Evolutionary conservation across 164 flowering plant genomes (phyloP).

Genomic region (Amborella trichopoda): DNA sequence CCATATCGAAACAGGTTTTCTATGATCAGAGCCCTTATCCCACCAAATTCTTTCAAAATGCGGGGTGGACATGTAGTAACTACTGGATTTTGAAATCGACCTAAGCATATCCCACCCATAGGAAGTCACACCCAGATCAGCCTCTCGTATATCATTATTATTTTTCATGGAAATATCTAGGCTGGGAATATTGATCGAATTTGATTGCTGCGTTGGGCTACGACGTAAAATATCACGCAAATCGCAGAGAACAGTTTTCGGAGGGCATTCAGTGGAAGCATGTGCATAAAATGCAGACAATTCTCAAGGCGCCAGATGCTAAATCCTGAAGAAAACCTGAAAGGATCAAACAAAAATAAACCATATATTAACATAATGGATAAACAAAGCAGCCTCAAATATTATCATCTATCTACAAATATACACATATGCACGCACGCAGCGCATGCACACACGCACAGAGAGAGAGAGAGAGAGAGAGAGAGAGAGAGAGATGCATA

Average conservation of each 20-base stretch:
- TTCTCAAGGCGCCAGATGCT: conserved; percentile 96
- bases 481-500: no score
- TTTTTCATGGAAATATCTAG: conserved; percentile 17
- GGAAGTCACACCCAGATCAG: conserved; percentile 26
- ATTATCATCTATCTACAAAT: no score
- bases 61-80: conserved; percentile 64
- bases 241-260: conserved; percentile 36
- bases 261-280: conserved; percentile 40
- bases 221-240: conserved; percentile 53
- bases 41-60: conserved; percentile 97
- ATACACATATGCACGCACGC: no score
- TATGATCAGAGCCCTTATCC: conserved; percentile 85
- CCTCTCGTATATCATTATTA: conserved; percentile 21
- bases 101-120: conserved; percentile 83
- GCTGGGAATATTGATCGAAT: conserved; percentile 20
- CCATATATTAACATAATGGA: no score
- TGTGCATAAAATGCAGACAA: conserved; percentile 73
- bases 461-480: no score
- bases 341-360: neutral
- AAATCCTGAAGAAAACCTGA: conserved; percentile 43
- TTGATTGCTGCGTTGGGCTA: conserved; percentile 27
- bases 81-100: conserved; percentile 57
- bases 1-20: conserved; percentile 91
- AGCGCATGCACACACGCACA: no score
- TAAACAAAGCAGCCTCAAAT: no score